phyloP scores from a whole-genome alignment of 306 rosid species.

The Acmispon strigosus region DNA sequence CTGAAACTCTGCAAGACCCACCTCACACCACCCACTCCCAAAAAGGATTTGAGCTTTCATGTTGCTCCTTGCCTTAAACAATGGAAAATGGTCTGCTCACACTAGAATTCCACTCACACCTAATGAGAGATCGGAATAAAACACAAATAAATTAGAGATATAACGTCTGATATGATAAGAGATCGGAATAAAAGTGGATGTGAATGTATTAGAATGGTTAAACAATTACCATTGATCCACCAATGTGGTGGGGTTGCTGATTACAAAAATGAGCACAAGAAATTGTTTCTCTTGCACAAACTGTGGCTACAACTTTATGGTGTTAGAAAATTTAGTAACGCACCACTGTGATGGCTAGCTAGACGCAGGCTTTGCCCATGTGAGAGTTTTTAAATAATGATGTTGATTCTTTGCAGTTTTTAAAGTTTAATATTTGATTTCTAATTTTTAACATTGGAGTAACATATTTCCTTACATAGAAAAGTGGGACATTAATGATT shows the following conservation, averaged over 20 bases:
- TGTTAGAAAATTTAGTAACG: conserved; percentile 13
- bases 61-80: conserved; percentile 20
- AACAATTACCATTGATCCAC: background rate
- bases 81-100: background rate
- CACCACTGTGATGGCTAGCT: background rate
- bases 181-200: no score
- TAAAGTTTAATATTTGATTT: background rate
- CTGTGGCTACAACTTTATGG: background rate
- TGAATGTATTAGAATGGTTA: no score
- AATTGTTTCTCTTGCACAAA: background rate
- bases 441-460: background rate
- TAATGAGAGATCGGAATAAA: no score
- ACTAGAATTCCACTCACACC: no score
- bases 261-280: background rate
- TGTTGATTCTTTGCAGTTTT: background rate
- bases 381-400: conserved; percentile 18
- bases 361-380: conserved; percentile 13
- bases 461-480: background rate
- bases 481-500: conserved; percentile 6
- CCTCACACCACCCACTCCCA: conserved; percentile 39
- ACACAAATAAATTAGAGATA: no score
- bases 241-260: conserved; percentile 36
- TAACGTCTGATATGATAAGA: no score
- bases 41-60: conserved; percentile 45
- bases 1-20: conserved; percentile 34